Percentiles rank a stretch among this genome's conserved stretches.
Conservation (phyloP, 2,329 filamentous ascomycete species). For the Pseudogymnoascus sp. region DNA sequence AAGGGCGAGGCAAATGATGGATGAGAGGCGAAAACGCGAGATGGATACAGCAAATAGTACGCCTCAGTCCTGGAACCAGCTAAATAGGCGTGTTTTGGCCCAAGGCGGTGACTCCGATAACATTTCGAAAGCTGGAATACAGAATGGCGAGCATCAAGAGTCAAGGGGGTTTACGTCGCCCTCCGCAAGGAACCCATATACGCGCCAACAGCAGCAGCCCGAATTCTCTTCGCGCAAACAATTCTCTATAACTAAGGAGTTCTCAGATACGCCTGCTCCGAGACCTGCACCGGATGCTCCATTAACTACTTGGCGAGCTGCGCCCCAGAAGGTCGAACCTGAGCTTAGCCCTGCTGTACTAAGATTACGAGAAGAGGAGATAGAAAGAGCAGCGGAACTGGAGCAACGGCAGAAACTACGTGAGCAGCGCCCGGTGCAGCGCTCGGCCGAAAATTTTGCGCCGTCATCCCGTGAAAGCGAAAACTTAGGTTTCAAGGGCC, state of each 20-base stretch:
- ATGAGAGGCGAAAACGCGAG: not conserved
- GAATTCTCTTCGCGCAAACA: not conserved
- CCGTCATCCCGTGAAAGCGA: not conserved
- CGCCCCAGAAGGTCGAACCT: not conserved
- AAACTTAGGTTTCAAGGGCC: not conserved
- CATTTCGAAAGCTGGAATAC: not conserved
- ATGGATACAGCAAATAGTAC: not conserved
- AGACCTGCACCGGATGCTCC: not conserved
- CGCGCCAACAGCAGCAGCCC: not conserved
- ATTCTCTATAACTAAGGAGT: not conserved
- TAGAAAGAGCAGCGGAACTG: not conserved
- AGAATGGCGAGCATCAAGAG: not conserved
- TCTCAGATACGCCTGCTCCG: not conserved
- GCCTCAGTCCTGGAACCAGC: not conserved
- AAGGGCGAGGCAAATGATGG: not conserved
- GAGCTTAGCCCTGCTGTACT: not conserved
- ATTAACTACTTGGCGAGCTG: not conserved
- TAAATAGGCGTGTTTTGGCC: not conserved
- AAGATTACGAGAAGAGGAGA: conserved; percentile 1
- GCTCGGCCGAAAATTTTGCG: not conserved
- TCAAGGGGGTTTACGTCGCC: conserved; percentile 1
- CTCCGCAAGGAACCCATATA: not conserved
- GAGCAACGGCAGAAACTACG: not conserved
- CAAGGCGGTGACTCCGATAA: not conserved
- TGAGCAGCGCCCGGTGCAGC: not conserved